phyloP scores from a whole-genome alignment of 768 basidiomycete species.

The Panus rudis region DNA sequence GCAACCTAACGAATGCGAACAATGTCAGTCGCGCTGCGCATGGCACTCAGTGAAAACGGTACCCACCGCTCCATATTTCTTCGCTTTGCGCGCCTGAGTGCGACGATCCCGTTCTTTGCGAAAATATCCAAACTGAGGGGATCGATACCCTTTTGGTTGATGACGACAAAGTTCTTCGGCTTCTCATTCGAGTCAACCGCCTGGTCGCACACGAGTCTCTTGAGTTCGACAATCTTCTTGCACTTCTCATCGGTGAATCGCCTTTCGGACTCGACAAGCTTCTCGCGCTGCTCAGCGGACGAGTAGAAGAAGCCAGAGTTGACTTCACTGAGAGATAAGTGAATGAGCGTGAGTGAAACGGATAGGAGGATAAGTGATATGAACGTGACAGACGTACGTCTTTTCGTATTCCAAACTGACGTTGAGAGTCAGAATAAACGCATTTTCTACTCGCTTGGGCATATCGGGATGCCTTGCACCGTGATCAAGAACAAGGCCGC shows the following conservation, averaged over 20 bases:
- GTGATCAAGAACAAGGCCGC: conserved; percentile 95
- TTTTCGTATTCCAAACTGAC: conserved; percentile 99
- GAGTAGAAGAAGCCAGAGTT: conserved; percentile 99
- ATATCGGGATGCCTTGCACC: conserved; percentile 98
- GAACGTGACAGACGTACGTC: conserved; percentile 59
- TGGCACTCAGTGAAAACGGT: conserved; percentile 15
- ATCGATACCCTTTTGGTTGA: conserved; percentile 99
- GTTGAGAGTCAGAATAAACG: conserved; percentile 90
- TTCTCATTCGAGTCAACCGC: conserved; percentile 77
- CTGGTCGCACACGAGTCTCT: conserved; percentile 94
- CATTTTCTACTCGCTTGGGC: conserved; percentile 97
- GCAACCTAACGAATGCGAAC: conserved; percentile 46
- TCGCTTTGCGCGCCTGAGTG: conserved; percentile 90
- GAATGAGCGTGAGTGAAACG: conserved; percentile 13
- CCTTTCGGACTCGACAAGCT: conserved; percentile 95
- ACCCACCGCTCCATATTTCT: conserved; percentile 99
- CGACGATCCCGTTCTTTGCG: conserved; percentile 94
- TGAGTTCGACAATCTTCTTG: conserved; percentile 93
- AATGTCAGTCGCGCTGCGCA: neutral
- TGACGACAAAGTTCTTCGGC: conserved; percentile 82
- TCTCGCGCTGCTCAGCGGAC: conserved; percentile 95
- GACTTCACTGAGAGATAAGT: conserved; percentile 66
- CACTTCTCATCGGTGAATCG: conserved; percentile 91
- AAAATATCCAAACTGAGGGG: conserved; percentile 93
- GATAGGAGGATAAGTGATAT: conserved; percentile 5